Conservation (phyloP, 2,329 filamentous ascomycete species). For the Neodidymelliopsis sp. region DNA sequence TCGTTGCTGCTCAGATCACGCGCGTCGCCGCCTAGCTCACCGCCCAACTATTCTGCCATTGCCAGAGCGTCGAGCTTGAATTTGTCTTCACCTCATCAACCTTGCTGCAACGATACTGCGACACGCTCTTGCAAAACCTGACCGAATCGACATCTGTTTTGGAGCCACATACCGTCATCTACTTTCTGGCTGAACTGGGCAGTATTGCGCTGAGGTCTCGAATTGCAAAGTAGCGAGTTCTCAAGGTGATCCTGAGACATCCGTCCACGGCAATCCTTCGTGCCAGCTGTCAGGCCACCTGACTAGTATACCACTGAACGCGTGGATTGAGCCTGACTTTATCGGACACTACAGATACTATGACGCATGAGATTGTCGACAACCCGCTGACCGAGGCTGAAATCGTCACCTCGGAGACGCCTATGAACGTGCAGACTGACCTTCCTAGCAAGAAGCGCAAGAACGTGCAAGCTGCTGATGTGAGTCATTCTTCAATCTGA, state of each 20-base stretch:
- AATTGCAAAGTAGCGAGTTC: background rate
- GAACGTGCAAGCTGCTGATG: conserved; percentile 24
- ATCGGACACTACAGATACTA: background rate
- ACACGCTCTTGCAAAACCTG: background rate
- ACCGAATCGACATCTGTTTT: background rate
- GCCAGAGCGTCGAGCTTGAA: conserved; percentile 15
- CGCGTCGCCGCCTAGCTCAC: conserved; percentile 25
- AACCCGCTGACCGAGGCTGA: conserved; percentile 25
- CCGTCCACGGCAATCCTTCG: background rate
- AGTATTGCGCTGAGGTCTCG: background rate
- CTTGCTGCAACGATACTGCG: background rate
- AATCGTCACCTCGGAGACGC: conserved; percentile 11
- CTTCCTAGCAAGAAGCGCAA: conserved; percentile 36
- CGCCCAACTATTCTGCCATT: conserved; percentile 35
- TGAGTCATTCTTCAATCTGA: conserved; percentile 14
- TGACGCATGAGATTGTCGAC: conserved; percentile 26
- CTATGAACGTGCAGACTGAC: conserved; percentile 13
- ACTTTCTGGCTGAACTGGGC: background rate
- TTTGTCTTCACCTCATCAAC: conserved; percentile 3
- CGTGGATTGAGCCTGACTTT: background rate
- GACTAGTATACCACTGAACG: background rate
- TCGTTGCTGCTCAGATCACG: conserved; percentile 12
- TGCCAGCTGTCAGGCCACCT: conserved; percentile 1
- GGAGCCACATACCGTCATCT: background rate
- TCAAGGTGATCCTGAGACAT: conserved; percentile 1